phyloP scores from a whole-genome alignment of 768 basidiomycete genomes.

The Rubroboletus satanas region DNA sequence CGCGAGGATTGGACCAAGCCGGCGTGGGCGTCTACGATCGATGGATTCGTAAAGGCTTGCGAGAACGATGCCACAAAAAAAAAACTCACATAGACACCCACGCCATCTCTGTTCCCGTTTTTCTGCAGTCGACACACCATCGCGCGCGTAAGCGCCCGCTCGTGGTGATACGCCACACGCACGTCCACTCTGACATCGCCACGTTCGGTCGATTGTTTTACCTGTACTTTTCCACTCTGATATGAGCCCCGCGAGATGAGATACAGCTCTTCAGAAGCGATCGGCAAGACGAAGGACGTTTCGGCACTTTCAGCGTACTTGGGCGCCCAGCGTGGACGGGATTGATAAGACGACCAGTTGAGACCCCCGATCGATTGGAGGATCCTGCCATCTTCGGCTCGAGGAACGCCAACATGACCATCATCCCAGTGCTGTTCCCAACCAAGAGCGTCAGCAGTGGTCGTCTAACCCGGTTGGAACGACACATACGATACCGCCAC shows the following conservation, averaged over 20 bases:
- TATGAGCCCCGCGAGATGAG: slow-evolving; percentile 33
- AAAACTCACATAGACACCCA: slow-evolving; percentile 35
- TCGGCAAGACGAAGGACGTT: slow-evolving; percentile 29
- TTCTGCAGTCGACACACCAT: slow-evolving; percentile 31
- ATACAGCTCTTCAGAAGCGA: slow-evolving; percentile 30
- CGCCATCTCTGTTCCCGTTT: slow-evolving; percentile 26
- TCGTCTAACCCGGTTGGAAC: neutral
- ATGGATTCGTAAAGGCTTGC: neutral
- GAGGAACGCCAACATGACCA: slow-evolving; percentile 3
- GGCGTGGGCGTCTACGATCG: slow-evolving; percentile 16
- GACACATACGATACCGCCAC: neutral
- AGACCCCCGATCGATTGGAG: slow-evolving; percentile 6
- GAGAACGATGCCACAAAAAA: neutral
- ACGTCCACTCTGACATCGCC: slow-evolving; percentile 28
- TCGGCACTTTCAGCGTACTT: slow-evolving; percentile 15
- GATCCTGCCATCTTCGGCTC: slow-evolving; percentile 14
- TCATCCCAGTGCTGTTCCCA: neutral
- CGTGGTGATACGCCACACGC: slow-evolving; percentile 26
- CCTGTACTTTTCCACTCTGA: slow-evolving; percentile 18
- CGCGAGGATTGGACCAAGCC: neutral
- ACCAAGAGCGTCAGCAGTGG: neutral
- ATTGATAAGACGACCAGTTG: slow-evolving; percentile 15
- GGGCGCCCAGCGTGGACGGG: slow-evolving; percentile 17
- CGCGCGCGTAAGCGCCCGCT: slow-evolving; percentile 24
- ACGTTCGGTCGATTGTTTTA: slow-evolving; percentile 13